Percentiles rank a stretch among this genome's conserved stretches.
These are phyloP conservation scores for Psilocybe tampanensis DNA, from an alignment of 768 basidiomycete genomes.

Conservation along the genomic window DNA sequence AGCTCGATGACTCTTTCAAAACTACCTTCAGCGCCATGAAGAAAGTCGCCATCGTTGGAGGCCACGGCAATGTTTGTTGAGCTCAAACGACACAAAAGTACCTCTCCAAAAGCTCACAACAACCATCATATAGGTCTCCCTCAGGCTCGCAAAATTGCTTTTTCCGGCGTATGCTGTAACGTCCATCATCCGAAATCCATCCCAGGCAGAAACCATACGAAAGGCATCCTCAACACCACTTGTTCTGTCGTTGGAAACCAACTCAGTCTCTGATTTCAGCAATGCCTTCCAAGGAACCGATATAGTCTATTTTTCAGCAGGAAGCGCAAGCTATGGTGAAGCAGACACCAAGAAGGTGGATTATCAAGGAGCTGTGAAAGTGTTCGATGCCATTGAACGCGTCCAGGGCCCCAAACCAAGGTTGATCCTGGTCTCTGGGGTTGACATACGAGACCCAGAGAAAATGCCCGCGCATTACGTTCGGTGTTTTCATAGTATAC, in stretches of 20 bases:
- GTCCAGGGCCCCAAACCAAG: conserved; percentile 46
- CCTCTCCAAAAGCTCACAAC: background rate
- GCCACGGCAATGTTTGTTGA: conserved; percentile 50
- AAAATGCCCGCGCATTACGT: conserved; percentile 56
- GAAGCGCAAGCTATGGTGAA: conserved; percentile 57
- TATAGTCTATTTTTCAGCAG: conserved; percentile 49
- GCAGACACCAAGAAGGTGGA: conserved; percentile 59
- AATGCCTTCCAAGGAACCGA: conserved; percentile 43
- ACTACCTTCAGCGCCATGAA: conserved; percentile 14
- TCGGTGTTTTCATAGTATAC: background rate
- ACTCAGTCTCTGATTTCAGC: conserved; percentile 46
- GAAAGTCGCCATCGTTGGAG: conserved; percentile 54
- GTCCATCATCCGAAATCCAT: conserved; percentile 55
- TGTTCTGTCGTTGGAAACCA: conserved; percentile 59
- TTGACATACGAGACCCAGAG: conserved; percentile 57
- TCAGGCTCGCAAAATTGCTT: conserved; percentile 52
- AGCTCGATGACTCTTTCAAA: background rate
- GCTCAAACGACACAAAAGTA: background rate
- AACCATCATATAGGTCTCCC: conserved; percentile 37
- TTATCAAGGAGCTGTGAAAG: conserved; percentile 67
- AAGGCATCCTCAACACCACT: conserved; percentile 44
- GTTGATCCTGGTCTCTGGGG: conserved; percentile 60
- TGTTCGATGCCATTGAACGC: conserved; percentile 67
- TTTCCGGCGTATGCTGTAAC: conserved; percentile 44
- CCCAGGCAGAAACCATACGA: conserved; percentile 50